phyloP scores from a whole-genome alignment of 306 rosid species.

The Coriaria nepalensis region DNA sequence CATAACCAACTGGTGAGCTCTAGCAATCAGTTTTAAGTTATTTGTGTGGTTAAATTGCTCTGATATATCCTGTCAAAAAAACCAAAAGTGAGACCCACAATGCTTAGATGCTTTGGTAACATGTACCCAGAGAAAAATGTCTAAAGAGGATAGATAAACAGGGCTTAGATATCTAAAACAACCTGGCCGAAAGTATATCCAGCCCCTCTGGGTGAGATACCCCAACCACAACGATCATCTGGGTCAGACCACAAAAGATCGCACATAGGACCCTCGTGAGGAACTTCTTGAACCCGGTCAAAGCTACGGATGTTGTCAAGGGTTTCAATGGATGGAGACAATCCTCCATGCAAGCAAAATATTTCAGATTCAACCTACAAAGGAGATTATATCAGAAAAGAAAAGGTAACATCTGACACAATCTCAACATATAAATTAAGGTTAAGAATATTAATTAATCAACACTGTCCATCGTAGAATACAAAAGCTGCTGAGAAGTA shows the following conservation, averaged over 20 bases:
- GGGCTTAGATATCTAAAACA: background rate
- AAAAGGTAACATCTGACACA: background rate
- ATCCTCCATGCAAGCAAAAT: conserved; percentile 88
- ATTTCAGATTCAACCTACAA: conserved; percentile 86
- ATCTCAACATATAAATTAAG: background rate
- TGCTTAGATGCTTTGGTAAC: background rate
- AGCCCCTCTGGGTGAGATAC: conserved; percentile 93
- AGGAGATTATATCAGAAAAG: background rate
- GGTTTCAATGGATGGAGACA: conserved; percentile 92
- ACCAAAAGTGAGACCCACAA: conserved; percentile 1
- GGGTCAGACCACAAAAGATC: conserved; percentile 97
- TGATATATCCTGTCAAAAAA: conserved; percentile 60
- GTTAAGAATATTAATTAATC: background rate
- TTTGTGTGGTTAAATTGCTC: conserved; percentile 93
- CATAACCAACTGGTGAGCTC: conserved; percentile 99
- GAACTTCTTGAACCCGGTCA: conserved; percentile 99
- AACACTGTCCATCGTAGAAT: too few relatives aligned
- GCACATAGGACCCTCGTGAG: conserved; percentile 96
- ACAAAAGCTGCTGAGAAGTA: too few relatives aligned
- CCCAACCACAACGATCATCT: conserved; percentile 97
- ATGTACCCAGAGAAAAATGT: background rate
- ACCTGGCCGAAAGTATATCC: conserved; percentile 97
- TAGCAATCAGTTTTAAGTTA: conserved; percentile 81
- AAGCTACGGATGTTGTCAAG: conserved; percentile 80
- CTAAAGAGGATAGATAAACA: background rate